Evolutionary conservation across 2,329 filamentous ascomycete genomes (phyloP).

Genomic region (Colletotrichum eleusines): DNA sequence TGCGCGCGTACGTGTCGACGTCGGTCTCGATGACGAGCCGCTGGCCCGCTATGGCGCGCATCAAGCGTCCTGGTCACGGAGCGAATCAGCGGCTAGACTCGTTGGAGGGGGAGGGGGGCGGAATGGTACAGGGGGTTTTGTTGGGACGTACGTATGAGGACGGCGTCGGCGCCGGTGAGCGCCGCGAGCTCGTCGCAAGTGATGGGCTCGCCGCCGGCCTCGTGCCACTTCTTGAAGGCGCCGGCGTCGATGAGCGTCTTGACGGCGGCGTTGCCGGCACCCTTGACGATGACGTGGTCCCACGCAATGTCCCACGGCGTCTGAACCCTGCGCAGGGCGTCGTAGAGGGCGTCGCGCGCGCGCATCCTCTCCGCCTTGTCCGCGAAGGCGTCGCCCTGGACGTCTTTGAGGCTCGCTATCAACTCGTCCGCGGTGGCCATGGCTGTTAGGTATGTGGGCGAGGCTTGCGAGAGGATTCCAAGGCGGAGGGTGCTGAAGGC

Average conservation of each 20-base stretch:
- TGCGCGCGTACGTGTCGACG: conserved; percentile 51
- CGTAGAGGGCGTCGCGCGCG: conserved; percentile 49
- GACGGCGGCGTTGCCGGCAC: conserved; percentile 49
- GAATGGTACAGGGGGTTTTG: not conserved
- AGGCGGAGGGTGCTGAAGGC: not conserved
- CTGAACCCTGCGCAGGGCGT: conserved; percentile 50
- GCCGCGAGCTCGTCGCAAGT: conserved; percentile 50
- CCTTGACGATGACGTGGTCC: conserved; percentile 53
- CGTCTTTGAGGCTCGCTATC: conserved; percentile 45
- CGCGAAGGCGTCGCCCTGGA: conserved; percentile 48
- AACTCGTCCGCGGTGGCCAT: conserved; percentile 47
- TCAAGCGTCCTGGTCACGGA: conserved; percentile 48
- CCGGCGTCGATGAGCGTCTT: conserved; percentile 55
- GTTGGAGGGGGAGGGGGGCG: too few relatives aligned
- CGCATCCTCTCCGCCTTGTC: conserved; percentile 51
- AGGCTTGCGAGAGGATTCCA: not conserved
- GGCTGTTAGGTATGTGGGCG: not conserved
- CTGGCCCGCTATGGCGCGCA: conserved; percentile 52
- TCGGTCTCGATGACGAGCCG: conserved; percentile 51
- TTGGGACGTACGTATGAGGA: conserved; percentile 48
- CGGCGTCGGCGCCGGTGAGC: conserved; percentile 50
- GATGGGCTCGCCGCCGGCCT: conserved; percentile 47
- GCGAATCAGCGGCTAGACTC: not conserved
- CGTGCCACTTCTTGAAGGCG: conserved; percentile 53
- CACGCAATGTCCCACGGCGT: conserved; percentile 55